phyloP scores from a whole-genome alignment of 495 filamentous ascomycete species.

The Aspergillus olivimuriae region DNA sequence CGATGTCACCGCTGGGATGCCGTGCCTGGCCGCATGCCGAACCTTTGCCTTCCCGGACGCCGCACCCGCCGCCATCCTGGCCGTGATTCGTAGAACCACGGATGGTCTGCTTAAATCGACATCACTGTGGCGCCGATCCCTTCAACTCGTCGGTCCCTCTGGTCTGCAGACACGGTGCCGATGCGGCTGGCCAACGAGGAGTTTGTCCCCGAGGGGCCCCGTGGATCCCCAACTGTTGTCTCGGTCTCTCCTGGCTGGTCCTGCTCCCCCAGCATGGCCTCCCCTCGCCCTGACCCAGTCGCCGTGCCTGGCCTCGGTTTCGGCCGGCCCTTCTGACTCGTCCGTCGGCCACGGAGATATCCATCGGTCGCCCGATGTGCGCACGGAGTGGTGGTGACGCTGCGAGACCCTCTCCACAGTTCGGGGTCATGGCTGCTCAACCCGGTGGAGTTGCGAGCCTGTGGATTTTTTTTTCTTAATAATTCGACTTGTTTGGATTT shows the following conservation, averaged over 20 bases:
- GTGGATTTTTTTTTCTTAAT: neutral
- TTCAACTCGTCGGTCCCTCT: slow-evolving; percentile 5
- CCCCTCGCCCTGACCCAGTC: slow-evolving; percentile 6
- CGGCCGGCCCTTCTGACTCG: slow-evolving; percentile 7
- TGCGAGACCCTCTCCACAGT: slow-evolving; percentile 3
- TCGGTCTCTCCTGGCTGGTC: neutral
- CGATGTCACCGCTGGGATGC: too few relatives aligned
- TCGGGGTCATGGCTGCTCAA: neutral
- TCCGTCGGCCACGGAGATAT: neutral
- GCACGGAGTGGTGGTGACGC: neutral
- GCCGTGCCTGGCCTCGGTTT: slow-evolving; percentile 3
- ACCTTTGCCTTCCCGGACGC: too few relatives aligned
- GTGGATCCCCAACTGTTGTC: slow-evolving; percentile 11
- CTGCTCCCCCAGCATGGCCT: slow-evolving; percentile 6
- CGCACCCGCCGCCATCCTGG: too few relatives aligned
- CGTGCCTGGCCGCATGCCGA: too few relatives aligned
- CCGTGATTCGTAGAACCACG: slow-evolving; percentile 6
- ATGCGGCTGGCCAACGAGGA: slow-evolving; percentile 4
- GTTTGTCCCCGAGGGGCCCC: slow-evolving; percentile 7
- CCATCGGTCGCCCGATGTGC: neutral
- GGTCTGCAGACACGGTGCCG: slow-evolving; percentile 1
- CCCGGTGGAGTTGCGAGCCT: neutral
- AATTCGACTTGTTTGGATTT: too few relatives aligned
- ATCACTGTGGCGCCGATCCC: slow-evolving; percentile 3
- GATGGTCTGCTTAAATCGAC: neutral